Percentiles rank a stretch among this genome's conserved stretches.
phyloP scores from a whole-genome alignment of 2,329 filamentous ascomycete genomes.

The Botrytis byssoidea region DNA sequence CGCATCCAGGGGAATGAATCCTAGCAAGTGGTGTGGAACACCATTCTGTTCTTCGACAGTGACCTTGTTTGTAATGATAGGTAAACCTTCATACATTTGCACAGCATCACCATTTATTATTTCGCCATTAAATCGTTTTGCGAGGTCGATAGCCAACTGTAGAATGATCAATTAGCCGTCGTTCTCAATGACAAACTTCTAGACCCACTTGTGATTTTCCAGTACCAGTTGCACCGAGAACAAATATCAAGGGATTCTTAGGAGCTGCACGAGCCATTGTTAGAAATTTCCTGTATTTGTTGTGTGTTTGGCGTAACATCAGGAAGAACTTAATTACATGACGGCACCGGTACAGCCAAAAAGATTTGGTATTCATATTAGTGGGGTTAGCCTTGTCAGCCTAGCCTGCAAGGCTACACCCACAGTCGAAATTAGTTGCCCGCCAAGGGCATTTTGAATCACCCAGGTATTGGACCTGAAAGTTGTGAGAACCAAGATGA shows the following conservation, averaged over 20 bases:
- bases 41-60: slow-evolving; percentile 70
- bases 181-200: neutral
- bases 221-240: slow-evolving; percentile 88
- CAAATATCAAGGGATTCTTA: slow-evolving; percentile 66
- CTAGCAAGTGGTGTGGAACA: slow-evolving; percentile 84
- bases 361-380: neutral
- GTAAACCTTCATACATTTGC: slow-evolving; percentile 91
- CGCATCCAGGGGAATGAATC: slow-evolving; percentile 70
- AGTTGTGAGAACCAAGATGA: neutral
- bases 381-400: slow-evolving; percentile 1
- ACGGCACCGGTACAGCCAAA: too few relatives aligned
- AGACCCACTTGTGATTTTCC: slow-evolving; percentile 78
- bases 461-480: neutral
- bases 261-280: slow-evolving; percentile 41
- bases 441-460: neutral
- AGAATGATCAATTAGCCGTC: slow-evolving; percentile 24
- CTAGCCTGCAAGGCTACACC: neutral
- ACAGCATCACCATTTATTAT: slow-evolving; percentile 97
- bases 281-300: slow-evolving; percentile 21
- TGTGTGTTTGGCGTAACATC: slow-evolving; percentile 27
- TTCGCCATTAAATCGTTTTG: slow-evolving; percentile 80
- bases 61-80: slow-evolving; percentile 95
- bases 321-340: neutral
- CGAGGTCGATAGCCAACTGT: slow-evolving; percentile 73
- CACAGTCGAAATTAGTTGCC: neutral